Base-by-base conservation (phyloP, 306 rosid species). In the Fragaria iinumae region DNA sequence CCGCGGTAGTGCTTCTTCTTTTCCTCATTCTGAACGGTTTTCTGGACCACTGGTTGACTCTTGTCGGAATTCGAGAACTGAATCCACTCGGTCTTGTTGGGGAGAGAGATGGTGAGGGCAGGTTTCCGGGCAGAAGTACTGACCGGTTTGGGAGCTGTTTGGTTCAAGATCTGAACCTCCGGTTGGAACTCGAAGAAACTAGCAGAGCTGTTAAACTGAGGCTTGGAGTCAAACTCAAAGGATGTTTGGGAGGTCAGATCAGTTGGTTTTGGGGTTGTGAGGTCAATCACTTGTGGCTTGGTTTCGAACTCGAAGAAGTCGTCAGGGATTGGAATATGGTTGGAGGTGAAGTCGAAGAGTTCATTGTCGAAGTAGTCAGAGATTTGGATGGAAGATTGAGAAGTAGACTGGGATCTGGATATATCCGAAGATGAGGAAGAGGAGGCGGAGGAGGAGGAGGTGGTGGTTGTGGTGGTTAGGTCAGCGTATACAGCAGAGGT, bases 71-170 rank as follows among this genome's bases (percentile, higher is more conserved):
- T 78, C 0, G 86, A 84, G 63, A 89, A 91, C 1, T 60, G 86
- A 57, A 93, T 88, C 98, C 92, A 89, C 65, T 84, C 89, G 21
- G 92, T 91, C 12, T 87, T 86, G 72, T 67, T 78, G 0, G 98
- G 98, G 3, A 90, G 81, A 36, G 96, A 73, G 74, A 93, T 84
- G 27, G 71, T 81, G 77, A 91, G 78, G 38, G 93, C 79, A 0
- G 91, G 97, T 73, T 89, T 93, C 1, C 91, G 78, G 41, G 11
- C 75, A 6, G 39, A 27, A 17, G 23, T 11, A 2, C 4, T 62
- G 8, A n/a, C 27, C 1, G 34, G 71, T 39, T 72, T 72, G 18
- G 69, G 9, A 23, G 82, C 27, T 10, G 76, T 80, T 7, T 45
- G 71, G 67, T 62, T 69, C 14, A 32, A n/a, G 4, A 43, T 36